These are phyloP conservation scores for Coemansia sp. DNA, from an alignment of 192 early-diverging fungal genomes.

Conservation along the genomic window DNA sequence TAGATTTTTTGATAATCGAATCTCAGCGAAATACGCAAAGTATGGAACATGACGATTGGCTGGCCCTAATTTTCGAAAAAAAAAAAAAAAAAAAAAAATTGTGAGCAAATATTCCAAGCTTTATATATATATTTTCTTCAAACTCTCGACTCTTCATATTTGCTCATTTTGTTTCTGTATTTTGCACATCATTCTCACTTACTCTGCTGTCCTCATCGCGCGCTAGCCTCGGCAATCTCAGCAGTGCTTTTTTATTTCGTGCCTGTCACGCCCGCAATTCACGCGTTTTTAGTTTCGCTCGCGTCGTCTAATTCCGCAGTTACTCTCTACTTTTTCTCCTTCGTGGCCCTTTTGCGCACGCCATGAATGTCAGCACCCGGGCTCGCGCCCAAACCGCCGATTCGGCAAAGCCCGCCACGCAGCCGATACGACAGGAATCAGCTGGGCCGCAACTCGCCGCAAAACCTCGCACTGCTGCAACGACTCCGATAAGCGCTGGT, in stretches of 20 bases:
- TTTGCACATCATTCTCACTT: neutral
- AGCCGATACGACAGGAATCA: neutral
- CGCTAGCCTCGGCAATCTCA: neutral
- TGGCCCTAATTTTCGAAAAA: neutral
- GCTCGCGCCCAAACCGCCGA: conserved; percentile 31
- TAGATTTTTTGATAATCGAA: neutral
- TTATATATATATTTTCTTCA: conserved; percentile 8
- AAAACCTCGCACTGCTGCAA: conserved; percentile 3
- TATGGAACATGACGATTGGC: neutral
- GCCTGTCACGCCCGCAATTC: neutral
- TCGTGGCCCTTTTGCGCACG: neutral
- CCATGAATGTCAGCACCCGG: conserved; percentile 44
- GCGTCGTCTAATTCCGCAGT: conserved; percentile 3
- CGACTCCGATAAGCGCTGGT: neutral
- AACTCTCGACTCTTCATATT: conserved; percentile 1
- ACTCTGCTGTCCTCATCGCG: neutral
- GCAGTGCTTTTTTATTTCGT: neutral
- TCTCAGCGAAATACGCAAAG: neutral
- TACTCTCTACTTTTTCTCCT: conserved; percentile 4
- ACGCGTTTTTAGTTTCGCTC: conserved; percentile 7
- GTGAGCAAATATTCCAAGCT: neutral
- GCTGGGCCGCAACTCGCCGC: neutral
- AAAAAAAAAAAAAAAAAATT: neutral
- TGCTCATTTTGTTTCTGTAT: neutral
- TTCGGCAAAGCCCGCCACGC: conserved; percentile 5